Base-by-base conservation (phyloP, 2,329 filamentous ascomycete genomes). In the Phaeoacremonium minimum region DNA sequence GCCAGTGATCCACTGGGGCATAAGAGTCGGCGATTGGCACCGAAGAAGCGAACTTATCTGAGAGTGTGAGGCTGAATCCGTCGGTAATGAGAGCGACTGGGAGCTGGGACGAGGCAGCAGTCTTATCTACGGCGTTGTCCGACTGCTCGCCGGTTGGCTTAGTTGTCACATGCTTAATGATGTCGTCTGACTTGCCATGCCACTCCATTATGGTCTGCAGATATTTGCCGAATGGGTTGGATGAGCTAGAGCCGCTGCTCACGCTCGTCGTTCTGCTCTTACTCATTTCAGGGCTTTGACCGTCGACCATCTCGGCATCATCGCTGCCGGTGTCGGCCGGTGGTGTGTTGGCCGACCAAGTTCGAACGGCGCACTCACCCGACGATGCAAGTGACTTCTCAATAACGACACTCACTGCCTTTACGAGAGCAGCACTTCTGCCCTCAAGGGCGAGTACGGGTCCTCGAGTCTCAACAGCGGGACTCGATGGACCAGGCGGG, bases 1-100 rank as follows among this genome's bases (percentile, higher is more conserved):
- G 86, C 89, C 91, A 97, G 63, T 97, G 91, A 51, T 95, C 89
- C n/a, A 85, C 74, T 0, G 86, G 81, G 13, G 80, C 76, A 57
- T 94, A 95, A 6, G 74, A 71, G 53, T 95, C 89, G 14, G 73
- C 67, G 46, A 94, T 88, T 2, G 85, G 83, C 30, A 90, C 80
- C 12, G 73, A 69, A 37, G 77, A 79, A 2, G 89, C 85, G 56
- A 84, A 91, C 32, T 72, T 68, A 55, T 96, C 86, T 1, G 87
- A 83, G 1, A 84, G 75, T 11, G 83, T 85, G 28, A 96, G 76
- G 43, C 88, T 87, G 60, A 88, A 96, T 15, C 85, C 79, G n/a
- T 63, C 76, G 1, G 84, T 80, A 18, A 95, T 69, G 15, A 96
- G 67, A 4, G 89, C 81, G 17, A 95, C 75, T 0, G 87, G 87